Percentiles rank a stretch among this genome's conserved stretches.
Evolutionary conservation across 495 filamentous ascomycete species (phyloP).

Genomic region (Neurospora sp.): DNA sequence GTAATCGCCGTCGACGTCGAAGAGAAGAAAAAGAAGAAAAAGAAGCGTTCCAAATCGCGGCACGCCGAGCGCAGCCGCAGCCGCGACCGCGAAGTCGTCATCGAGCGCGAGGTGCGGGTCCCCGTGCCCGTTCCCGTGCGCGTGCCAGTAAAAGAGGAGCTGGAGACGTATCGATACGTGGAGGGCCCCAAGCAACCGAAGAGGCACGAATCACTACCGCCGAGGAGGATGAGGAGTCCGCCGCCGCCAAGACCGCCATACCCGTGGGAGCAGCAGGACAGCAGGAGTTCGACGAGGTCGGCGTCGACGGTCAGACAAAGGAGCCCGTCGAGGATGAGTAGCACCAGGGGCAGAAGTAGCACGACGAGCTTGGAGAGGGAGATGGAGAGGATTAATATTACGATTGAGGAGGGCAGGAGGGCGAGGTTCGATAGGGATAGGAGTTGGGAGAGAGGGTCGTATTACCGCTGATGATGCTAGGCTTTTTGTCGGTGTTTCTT

Average conservation of each 20-base stretch:
- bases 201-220: neutral
- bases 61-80: conserved; percentile 14
- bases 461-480: neutral
- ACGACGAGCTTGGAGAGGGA: conserved; percentile 2
- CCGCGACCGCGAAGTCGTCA: conserved; percentile 34
- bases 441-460: neutral
- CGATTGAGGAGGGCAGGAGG: conserved; percentile 1
- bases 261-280: neutral
- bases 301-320: neutral
- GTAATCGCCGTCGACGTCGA: conserved; percentile 45
- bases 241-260: neutral
- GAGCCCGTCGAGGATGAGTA: neutral
- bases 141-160: conserved; percentile 22
- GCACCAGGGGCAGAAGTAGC: neutral
- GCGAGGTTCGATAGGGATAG: neutral
- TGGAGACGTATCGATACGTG: conserved; percentile 39
- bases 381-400: conserved; percentile 4
- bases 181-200: conserved; percentile 21
- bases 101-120: conserved; percentile 37
- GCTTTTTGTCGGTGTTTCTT: neutral
- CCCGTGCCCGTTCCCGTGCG: conserved; percentile 29
- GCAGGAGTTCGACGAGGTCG: neutral
- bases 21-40: conserved; percentile 8
- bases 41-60: conserved; percentile 11
- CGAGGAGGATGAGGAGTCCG: conserved; percentile 2